Percentiles rank a stretch among this genome's conserved stretches.
Evolutionary conservation across 1,284 basidiomycete species (phyloP).

Genomic region (Ganoderma lucidum): DNA sequence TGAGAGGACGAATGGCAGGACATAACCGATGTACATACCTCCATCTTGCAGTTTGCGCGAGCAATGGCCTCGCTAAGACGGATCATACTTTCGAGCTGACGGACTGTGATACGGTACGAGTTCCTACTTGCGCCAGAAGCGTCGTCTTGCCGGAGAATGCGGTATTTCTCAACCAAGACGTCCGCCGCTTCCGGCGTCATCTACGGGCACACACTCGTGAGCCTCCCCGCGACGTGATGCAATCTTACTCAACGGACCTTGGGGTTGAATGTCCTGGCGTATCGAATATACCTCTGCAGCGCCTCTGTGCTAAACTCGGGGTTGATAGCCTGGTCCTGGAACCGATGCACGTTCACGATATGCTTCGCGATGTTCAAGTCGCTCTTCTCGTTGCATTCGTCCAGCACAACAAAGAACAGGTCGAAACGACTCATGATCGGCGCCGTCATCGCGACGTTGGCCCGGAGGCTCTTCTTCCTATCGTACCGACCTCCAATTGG

Average conservation of each 20-base stretch:
- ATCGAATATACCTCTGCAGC: slow-evolving; percentile 95
- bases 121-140: slow-evolving; percentile 87
- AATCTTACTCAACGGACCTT: slow-evolving; percentile 80
- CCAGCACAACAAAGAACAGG: slow-evolving; percentile 97
- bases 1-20: slow-evolving; percentile 9
- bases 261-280: slow-evolving; percentile 95
- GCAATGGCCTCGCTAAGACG: slow-evolving; percentile 97
- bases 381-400: slow-evolving; percentile 95
- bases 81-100: slow-evolving; percentile 97
- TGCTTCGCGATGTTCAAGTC: slow-evolving; percentile 96
- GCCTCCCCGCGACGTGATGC: background rate
- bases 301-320: slow-evolving; percentile 98
- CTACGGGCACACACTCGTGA: slow-evolving; percentile 48
- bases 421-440: slow-evolving; percentile 99
- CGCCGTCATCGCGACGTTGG: slow-evolving; percentile 98
- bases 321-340: slow-evolving; percentile 92
- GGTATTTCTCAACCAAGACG: slow-evolving; percentile 96
- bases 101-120: slow-evolving; percentile 95
- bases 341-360: slow-evolving; percentile 98
- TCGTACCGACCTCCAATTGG: slow-evolving; percentile 97
- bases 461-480: slow-evolving; percentile 90
- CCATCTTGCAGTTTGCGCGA: slow-evolving; percentile 92
- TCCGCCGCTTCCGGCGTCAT: slow-evolving; percentile 93
- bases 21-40: slow-evolving; percentile 55
- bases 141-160: slow-evolving; percentile 93